These are phyloP conservation scores for Curvularia spicifera DNA, from an alignment of 2,329 filamentous ascomycete species.

Conservation along the genomic window DNA sequence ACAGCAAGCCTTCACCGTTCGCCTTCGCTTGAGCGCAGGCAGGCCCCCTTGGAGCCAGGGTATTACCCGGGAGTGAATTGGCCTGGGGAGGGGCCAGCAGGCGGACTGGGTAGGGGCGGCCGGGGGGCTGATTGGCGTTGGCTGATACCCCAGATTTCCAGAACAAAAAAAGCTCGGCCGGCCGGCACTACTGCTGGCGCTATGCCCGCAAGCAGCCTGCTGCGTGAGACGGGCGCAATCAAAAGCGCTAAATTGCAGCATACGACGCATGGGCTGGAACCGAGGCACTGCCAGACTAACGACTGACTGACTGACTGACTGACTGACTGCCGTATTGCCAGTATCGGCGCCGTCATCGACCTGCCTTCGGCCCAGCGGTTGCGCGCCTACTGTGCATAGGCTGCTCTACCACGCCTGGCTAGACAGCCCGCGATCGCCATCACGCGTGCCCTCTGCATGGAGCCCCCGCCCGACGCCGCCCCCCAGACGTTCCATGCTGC, in stretches of 20 bases:
- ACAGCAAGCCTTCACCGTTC: constrained; percentile 1
- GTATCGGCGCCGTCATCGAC: not conserved
- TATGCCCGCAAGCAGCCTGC: constrained; percentile 18
- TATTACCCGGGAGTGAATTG: too few species aligned
- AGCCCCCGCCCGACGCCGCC: not conserved
- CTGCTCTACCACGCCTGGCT: constrained; percentile 20
- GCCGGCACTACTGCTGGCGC: constrained; percentile 31
- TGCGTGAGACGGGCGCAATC: constrained; percentile 34
- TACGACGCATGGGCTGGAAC: constrained; percentile 10
- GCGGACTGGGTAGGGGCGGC: constrained; percentile 9
- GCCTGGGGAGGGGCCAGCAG: not conserved
- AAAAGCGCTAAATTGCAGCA: constrained; percentile 31
- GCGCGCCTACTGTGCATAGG: not conserved
- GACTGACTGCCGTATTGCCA: too few species aligned
- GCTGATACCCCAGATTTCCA: constrained; percentile 45
- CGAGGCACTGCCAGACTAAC: constrained; percentile 19
- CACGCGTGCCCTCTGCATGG: constrained; percentile 31
- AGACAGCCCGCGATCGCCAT: constrained; percentile 41
- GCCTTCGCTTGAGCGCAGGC: not conserved
- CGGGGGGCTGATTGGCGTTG: constrained; percentile 32
- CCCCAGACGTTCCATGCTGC: constrained; percentile 22
- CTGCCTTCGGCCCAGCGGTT: constrained; percentile 1
- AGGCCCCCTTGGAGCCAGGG: not conserved
- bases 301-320: too few species aligned
- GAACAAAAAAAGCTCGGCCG: constrained; percentile 21